A percentile compares a stretch with the other conserved stretches of the same genome.
phyloP scores from a whole-genome alignment of 768 basidiomycete species.

The Tephrocybe sp. region DNA sequence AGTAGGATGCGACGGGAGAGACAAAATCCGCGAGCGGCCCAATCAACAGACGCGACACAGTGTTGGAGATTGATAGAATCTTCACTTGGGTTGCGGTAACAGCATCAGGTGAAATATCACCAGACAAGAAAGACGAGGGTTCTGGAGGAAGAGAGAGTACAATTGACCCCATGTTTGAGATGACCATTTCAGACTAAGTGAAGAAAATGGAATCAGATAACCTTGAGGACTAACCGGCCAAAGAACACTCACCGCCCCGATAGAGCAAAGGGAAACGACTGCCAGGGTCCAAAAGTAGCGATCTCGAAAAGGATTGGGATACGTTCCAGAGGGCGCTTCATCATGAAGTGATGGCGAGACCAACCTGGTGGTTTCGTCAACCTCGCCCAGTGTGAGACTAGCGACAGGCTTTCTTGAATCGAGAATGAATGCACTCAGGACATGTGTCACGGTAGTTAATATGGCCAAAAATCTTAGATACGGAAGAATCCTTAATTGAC shows the following conservation, averaged over 20 bases:
- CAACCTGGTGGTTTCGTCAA: constrained; percentile 32
- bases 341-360: constrained; percentile 13
- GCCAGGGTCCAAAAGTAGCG: constrained; percentile 64
- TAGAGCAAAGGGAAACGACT: constrained; percentile 44
- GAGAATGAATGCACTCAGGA: constrained; percentile 49
- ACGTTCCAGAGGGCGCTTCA: background rate
- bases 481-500: constrained; percentile 38
- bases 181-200: constrained; percentile 71
- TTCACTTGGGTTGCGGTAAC: constrained; percentile 64
- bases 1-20: constrained; percentile 55
- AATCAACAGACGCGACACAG: constrained; percentile 60
- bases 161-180: constrained; percentile 80
- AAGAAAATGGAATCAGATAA: constrained; percentile 1
- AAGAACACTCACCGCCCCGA: constrained; percentile 63
- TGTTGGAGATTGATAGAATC: constrained; percentile 68
- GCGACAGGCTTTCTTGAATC: constrained; percentile 12
- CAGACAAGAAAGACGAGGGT: constrained; percentile 14
- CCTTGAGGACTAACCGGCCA: background rate
- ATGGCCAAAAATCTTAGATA: constrained; percentile 60
- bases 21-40: constrained; percentile 73
- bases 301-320: constrained; percentile 48
- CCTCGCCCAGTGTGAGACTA: background rate
- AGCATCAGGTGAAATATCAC: constrained; percentile 25
- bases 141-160: constrained; percentile 55
- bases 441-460: constrained; percentile 48